Evolutionary conservation across 768 basidiomycete genomes (phyloP).

Genomic region (Tulasnella sp.): DNA sequence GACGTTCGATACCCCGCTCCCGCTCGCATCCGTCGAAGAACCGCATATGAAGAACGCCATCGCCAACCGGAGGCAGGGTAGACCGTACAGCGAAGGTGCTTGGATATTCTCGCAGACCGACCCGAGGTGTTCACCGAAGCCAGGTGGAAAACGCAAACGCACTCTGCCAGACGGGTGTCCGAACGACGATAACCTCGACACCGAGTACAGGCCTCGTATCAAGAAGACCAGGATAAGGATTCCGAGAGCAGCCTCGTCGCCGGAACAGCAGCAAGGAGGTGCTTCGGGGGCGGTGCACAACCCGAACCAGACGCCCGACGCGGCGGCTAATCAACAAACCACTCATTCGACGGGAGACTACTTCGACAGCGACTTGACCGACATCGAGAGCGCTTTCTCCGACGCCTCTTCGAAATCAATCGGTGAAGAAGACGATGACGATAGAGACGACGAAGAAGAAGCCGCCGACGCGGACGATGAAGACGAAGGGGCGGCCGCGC

Average conservation of each 20-base stretch:
- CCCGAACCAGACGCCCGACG: not conserved
- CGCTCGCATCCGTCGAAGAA: not conserved
- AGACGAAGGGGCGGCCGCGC: no score
- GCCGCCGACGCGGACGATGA: no score
- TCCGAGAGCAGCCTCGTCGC: not conserved
- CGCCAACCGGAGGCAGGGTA: not conserved
- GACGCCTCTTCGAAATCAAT: not conserved
- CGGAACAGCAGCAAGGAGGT: not conserved
- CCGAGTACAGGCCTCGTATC: not conserved
- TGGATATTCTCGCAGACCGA: not conserved
- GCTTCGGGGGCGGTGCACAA: not conserved
- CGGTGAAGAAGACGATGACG: not conserved
- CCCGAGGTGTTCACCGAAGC: no score
- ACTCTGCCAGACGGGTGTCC: no score
- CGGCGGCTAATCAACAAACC: not conserved
- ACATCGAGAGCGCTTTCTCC: not conserved
- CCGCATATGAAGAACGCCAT: not conserved
- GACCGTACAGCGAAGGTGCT: not conserved
- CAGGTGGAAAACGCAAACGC: no score
- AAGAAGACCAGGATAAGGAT: not conserved
- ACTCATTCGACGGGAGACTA: not conserved
- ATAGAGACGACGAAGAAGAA: no score
- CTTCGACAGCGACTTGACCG: not conserved
- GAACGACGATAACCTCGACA: not conserved
- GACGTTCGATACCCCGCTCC: not conserved